Percentiles rank a stretch among this genome's conserved stretches.
These are phyloP conservation scores for Primulina tabacum DNA, from an alignment of 257 asterid species.

Conservation along the genomic window DNA sequence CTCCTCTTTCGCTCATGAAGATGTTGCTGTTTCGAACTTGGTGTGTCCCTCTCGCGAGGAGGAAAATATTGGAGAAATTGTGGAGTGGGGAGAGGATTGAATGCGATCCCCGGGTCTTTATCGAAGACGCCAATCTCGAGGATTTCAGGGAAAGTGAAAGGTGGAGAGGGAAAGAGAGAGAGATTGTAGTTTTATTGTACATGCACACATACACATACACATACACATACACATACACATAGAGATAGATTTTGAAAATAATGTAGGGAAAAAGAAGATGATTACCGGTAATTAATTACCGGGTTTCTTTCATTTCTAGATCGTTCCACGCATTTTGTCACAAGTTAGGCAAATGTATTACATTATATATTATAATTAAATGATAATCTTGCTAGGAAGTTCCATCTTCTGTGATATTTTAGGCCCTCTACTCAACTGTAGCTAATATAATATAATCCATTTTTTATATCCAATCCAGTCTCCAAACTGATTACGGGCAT, in stretches of 20 bases:
- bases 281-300: too few relatives aligned
- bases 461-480: neutral
- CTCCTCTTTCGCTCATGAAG: slow-evolving; percentile 79
- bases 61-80: slow-evolving; percentile 2
- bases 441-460: neutral
- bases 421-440: too few relatives aligned
- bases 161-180: slow-evolving; percentile 33
- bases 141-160: slow-evolving; percentile 50
- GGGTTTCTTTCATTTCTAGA: too few relatives aligned
- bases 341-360: too few relatives aligned
- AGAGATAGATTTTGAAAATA: neutral
- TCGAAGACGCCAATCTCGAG: slow-evolving; percentile 49
- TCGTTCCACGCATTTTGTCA: too few relatives aligned
- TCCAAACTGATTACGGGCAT: neutral
- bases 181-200: neutral
- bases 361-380: too few relatives aligned
- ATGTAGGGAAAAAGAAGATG: slow-evolving; percentile 18
- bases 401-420: too few relatives aligned
- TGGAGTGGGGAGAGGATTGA: slow-evolving; percentile 27
- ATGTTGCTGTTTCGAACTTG: slow-evolving; percentile 14
- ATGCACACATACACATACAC: neutral
- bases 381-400: too few relatives aligned
- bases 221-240: neutral
- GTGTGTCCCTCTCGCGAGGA: neutral
- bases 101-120: slow-evolving; percentile 44